These are phyloP conservation scores for Hygrocybe punicea DNA, from an alignment of 768 basidiomycete species.

Conservation along the genomic window DNA sequence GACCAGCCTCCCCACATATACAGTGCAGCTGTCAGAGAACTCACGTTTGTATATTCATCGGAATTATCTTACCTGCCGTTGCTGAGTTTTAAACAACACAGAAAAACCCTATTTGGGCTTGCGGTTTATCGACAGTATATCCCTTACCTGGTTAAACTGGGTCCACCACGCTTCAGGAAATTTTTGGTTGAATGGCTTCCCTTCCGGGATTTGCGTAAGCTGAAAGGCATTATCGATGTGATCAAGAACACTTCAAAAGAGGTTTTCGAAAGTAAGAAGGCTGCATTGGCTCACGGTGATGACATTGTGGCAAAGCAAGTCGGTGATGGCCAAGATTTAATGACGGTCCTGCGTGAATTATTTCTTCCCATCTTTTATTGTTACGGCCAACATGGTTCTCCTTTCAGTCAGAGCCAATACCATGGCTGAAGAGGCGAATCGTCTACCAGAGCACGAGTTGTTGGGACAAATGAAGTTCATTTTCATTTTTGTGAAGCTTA, in stretches of 20 bases:
- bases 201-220: conserved; percentile 23
- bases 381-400: neutral
- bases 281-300: conserved; percentile 26
- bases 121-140: conserved; percentile 12
- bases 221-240: conserved; percentile 33
- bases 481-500: neutral
- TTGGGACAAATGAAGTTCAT: conserved; percentile 19
- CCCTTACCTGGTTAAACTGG: conserved; percentile 30
- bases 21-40: conserved; percentile 33
- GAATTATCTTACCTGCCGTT: conserved; percentile 26
- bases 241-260: conserved; percentile 31
- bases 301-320: conserved; percentile 29
- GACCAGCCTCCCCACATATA: conserved; percentile 48
- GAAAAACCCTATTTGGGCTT: neutral
- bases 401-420: conserved; percentile 32
- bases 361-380: neutral
- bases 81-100: neutral
- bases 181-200: conserved; percentile 31
- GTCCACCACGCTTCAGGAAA: conserved; percentile 33
- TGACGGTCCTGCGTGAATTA: conserved; percentile 28
- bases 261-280: conserved; percentile 37
- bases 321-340: conserved; percentile 31
- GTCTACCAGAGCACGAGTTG: conserved; percentile 30
- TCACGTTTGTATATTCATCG: conserved; percentile 31
- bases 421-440: conserved; percentile 25